These are phyloP conservation scores for Euphorbia pulcherrima DNA, from an alignment of 345 rosid species.

Conservation along the genomic window DNA sequence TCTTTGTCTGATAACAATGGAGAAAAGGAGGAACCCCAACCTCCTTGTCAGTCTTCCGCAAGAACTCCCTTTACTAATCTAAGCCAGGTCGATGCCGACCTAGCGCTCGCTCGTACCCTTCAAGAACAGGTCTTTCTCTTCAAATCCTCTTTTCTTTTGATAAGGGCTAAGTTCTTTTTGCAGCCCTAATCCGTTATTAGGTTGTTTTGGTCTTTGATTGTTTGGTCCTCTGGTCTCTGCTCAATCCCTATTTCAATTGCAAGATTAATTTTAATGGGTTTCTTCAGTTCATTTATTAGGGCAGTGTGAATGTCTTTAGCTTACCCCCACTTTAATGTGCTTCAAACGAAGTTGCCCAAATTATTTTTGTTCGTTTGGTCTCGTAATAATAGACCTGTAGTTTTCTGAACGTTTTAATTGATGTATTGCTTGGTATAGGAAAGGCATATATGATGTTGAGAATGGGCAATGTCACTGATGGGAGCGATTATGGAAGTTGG, in stretches of 20 bases:
- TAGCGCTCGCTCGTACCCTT: conserved; percentile 82
- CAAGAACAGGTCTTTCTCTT: conserved; percentile 70
- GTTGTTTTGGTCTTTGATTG: background rate
- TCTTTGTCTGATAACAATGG: conserved; percentile 1
- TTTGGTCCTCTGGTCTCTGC: background rate
- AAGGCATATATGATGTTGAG: conserved; percentile 88
- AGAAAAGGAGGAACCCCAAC: conserved; percentile 29
- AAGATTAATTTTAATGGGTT: background rate
- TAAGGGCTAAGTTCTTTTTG: background rate
- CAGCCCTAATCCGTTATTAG: no score
- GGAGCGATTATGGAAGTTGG: conserved; percentile 84
- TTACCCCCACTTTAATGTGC: background rate
- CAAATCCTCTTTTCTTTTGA: background rate
- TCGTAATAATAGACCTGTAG: background rate
- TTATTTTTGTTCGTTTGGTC: background rate
- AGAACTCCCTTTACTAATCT: conserved; percentile 80
- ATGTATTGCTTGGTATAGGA: conserved; percentile 43
- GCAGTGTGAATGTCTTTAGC: background rate
- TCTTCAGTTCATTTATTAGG: background rate
- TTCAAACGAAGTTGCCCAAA: background rate
- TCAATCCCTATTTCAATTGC: background rate
- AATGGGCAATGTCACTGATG: conserved; percentile 54
- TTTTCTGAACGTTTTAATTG: conserved; percentile 8
- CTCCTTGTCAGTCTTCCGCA: conserved; percentile 31
- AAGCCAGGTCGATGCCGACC: conserved; percentile 88